phyloP scores from a whole-genome alignment of 495 filamentous ascomycete genomes.

The Hamigera avellanea region DNA sequence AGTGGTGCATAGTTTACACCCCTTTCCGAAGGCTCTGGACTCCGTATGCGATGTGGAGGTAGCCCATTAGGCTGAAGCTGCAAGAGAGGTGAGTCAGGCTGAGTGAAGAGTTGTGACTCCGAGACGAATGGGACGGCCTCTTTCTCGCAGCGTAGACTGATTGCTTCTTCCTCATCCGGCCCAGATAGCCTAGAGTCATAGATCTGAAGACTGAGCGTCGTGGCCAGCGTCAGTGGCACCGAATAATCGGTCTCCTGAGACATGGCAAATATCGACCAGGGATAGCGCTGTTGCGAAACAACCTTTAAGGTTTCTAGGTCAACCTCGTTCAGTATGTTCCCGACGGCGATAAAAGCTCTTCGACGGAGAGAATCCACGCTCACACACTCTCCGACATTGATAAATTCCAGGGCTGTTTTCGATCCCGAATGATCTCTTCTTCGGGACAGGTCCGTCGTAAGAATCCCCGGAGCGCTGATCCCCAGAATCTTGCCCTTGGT shows the following conservation, averaged over 20 bases:
- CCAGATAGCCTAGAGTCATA: slow-evolving; percentile 57
- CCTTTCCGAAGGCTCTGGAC: slow-evolving; percentile 23
- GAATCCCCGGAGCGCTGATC: slow-evolving; percentile 50
- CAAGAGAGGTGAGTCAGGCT: slow-evolving; percentile 26
- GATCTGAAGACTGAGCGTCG: slow-evolving; percentile 70
- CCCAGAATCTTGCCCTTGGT: slow-evolving; percentile 54
- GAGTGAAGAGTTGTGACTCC: slow-evolving; percentile 22
- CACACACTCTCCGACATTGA: slow-evolving; percentile 74
- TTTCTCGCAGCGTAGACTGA: slow-evolving; percentile 30
- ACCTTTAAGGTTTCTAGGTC: slow-evolving; percentile 70
- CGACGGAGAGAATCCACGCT: slow-evolving; percentile 63
- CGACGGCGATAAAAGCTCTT: slow-evolving; percentile 66
- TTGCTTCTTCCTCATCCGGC: slow-evolving; percentile 29
- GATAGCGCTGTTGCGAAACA: slow-evolving; percentile 60
- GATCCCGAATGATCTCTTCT: slow-evolving; percentile 29
- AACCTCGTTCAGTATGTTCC: slow-evolving; percentile 66
- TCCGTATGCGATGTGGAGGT: slow-evolving; percentile 32
- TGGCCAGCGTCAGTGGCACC: slow-evolving; percentile 76
- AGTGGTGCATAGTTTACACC: slow-evolving; percentile 55
- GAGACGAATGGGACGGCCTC: slow-evolving; percentile 14
- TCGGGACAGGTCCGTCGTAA: slow-evolving; percentile 37
- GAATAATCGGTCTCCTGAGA: slow-evolving; percentile 59
- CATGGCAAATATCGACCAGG: slow-evolving; percentile 73
- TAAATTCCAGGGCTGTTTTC: slow-evolving; percentile 39
- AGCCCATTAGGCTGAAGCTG: slow-evolving; percentile 28